Percentiles rank a stretch among this genome's conserved stretches.
Conservation (phyloP, 179 eudicot species). For the Vitellaria paradoxa region DNA sequence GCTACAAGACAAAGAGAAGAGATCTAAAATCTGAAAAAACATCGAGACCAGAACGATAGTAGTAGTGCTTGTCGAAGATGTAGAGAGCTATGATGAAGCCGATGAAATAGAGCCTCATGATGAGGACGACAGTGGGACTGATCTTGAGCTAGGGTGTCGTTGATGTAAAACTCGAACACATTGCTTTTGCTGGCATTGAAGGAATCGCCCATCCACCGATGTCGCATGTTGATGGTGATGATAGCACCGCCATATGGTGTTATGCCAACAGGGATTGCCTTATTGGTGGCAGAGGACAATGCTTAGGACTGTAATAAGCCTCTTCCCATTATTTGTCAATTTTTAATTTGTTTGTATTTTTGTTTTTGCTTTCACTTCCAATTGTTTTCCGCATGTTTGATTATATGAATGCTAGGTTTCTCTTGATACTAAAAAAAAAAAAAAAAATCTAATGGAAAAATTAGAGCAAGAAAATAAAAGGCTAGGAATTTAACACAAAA, state of each 20-base stretch:
- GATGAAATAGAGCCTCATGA: constrained; percentile 24
- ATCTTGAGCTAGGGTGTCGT: constrained; percentile 26
- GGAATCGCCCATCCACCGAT: constrained; percentile 29
- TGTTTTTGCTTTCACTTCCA: no score
- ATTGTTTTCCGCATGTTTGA: no score
- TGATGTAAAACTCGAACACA: constrained; percentile 21
- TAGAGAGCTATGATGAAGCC: constrained; percentile 22
- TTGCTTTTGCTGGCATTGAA: constrained; percentile 14
- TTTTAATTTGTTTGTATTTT: no score
- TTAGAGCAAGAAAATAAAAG: no score
- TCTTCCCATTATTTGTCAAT: constrained; percentile 27
- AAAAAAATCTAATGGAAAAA: no score
- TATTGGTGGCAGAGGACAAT: constrained; percentile 29
- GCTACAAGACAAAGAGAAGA: not conserved
- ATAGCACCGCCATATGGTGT: constrained; percentile 48
- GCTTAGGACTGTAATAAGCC: constrained; percentile 43
- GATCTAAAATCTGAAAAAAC: not conserved
- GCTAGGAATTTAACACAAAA: no score
- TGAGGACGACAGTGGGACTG: constrained; percentile 21
- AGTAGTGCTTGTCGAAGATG: constrained; percentile 26
- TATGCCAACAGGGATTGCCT: constrained; percentile 26
- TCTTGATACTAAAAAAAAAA: no score
- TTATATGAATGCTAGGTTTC: no score
- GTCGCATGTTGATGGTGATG: constrained; percentile 43
- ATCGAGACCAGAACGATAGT: constrained; percentile 10